A percentile compares a stretch with the other conserved stretches of the same genome.
Conservation (phyloP, 2,329 filamentous ascomycete genomes). For the Colletotrichum sp. region DNA sequence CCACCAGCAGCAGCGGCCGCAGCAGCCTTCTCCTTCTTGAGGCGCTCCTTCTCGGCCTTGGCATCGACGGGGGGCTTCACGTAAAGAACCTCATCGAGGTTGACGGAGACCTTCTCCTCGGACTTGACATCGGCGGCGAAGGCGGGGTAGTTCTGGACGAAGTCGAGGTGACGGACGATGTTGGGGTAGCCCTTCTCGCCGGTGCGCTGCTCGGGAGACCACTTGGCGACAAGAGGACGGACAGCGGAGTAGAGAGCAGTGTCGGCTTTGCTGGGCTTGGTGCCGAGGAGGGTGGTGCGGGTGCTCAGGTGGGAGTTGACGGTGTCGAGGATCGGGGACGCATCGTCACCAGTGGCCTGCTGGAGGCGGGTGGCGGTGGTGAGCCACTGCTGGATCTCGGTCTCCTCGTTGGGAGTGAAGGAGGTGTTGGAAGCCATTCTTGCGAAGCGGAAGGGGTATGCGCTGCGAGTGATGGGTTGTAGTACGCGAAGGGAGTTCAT, state of each 20-base stretch:
- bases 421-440: slow-evolving; percentile 73
- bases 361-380: slow-evolving; percentile 76
- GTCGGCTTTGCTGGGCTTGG: slow-evolving; percentile 88
- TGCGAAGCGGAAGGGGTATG: slow-evolving; percentile 39
- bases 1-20: slow-evolving; percentile 58
- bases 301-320: slow-evolving; percentile 88
- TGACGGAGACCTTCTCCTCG: slow-evolving; percentile 77
- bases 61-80: slow-evolving; percentile 88
- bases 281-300: slow-evolving; percentile 86
- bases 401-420: slow-evolving; percentile 81
- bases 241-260: slow-evolving; percentile 82
- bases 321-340: slow-evolving; percentile 72
- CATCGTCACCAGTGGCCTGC: slow-evolving; percentile 57
- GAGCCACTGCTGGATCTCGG: slow-evolving; percentile 90
- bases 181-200: slow-evolving; percentile 89
- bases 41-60: slow-evolving; percentile 94
- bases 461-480: slow-evolving; percentile 39
- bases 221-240: slow-evolving; percentile 76
- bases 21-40: slow-evolving; percentile 94
- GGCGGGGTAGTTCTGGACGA: slow-evolving; percentile 88
- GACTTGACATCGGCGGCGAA: slow-evolving; percentile 73
- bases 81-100: slow-evolving; percentile 81
- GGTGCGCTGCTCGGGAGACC: slow-evolving; percentile 86
- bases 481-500: slow-evolving; percentile 52
- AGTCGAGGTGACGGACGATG: slow-evolving; percentile 90